Percentiles rank a stretch among this genome's conserved stretches.
These are phyloP conservation scores for Daucus carota DNA, from an alignment of 129 eudicot species.

Conservation along the genomic window DH1_v3.0 NC_030388.2:21496001-21496500, in stretches of 20 bases:
- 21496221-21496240: conserved; percentile 40
- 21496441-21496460: conserved; percentile 43
- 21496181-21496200: conserved; percentile 79
- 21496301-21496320: not conserved
- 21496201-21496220: conserved; percentile 78
- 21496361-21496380: conserved; percentile 77
- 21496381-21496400: conserved; percentile 72
- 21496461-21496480: conserved; percentile 67
- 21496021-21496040: conserved; percentile 49
- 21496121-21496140: conserved; percentile 40
- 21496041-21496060: conserved; percentile 65
- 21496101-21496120: conserved; percentile 45
- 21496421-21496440: conserved; percentile 34
- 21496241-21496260: not conserved
- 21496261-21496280: not conserved
- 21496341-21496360: conserved; percentile 74
- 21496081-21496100: conserved; percentile 39
- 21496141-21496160: conserved; percentile 49
- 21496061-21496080: conserved; percentile 42
- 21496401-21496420: conserved; percentile 71
- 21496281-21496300: not conserved
- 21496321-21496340: conserved; percentile 19
- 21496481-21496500: conserved; percentile 52
- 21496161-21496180: conserved; percentile 86
- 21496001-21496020: conserved; percentile 63